phyloP scores from a whole-genome alignment of 1,284 basidiomycete species.

The Porodaedalea pini region DNA sequence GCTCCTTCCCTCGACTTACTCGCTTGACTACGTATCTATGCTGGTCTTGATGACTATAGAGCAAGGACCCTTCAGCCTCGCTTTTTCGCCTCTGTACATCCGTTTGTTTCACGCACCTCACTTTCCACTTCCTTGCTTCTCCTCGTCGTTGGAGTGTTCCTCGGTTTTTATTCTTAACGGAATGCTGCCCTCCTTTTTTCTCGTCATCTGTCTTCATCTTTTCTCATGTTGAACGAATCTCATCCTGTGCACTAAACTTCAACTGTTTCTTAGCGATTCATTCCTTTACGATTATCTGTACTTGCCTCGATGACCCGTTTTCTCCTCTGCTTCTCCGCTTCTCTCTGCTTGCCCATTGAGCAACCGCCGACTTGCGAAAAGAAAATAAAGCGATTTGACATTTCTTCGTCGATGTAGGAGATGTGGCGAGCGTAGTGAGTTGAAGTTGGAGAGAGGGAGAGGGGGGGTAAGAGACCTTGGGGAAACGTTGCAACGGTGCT shows the following conservation, averaged over 20 bases:
- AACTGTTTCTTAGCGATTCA: no score
- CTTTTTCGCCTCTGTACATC: not conserved
- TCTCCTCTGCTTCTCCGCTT: no score
- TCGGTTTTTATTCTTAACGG: constrained; percentile 4
- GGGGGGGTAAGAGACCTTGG: no score
- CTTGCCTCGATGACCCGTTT: not conserved
- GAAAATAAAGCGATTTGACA: no score
- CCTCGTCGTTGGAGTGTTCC: not conserved
- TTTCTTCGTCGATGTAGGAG: no score
- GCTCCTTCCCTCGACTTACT: not conserved
- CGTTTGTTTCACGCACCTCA: not conserved
- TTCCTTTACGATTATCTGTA: not conserved
- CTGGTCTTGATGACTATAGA: constrained; percentile 11
- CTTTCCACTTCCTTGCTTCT: not conserved
- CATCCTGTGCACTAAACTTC: no score
- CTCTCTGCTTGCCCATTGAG: no score
- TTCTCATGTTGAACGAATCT: not conserved
- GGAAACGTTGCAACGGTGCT: not conserved
- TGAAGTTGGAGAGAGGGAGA: no score
- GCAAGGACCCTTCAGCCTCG: constrained; percentile 2
- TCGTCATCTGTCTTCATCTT: not conserved
- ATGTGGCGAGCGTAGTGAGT: no score
- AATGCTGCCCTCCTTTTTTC: not conserved
- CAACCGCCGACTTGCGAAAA: no score
- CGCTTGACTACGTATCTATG: not conserved